Percentiles rank a stretch among this genome's conserved stretches.
Evolutionary conservation across 352 stramenopile genomes (phyloP).

Genomic region (Halophytophthora polymorphica): DNA sequence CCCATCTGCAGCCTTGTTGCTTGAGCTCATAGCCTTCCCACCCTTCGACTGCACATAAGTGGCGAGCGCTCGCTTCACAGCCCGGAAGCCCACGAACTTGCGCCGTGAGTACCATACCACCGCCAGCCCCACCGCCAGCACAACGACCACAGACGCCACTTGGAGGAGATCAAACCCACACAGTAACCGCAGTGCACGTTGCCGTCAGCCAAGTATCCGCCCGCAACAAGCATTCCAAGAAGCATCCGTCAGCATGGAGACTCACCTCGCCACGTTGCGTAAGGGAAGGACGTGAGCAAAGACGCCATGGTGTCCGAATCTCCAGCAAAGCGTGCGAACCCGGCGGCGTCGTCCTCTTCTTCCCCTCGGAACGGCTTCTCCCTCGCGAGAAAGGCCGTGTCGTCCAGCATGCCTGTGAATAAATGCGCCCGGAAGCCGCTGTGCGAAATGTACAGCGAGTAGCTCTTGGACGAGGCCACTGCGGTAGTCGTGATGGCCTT

Average conservation of each 20-base stretch:
- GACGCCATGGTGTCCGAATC: slow-evolving; percentile 21
- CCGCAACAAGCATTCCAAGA: not conserved
- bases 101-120: slow-evolving; percentile 52
- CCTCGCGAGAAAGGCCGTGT: slow-evolving; percentile 35
- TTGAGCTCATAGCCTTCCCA: slow-evolving; percentile 6
- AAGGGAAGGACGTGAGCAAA: slow-evolving; percentile 39
- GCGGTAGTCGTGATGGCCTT: slow-evolving; percentile 23
- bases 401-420: slow-evolving; percentile 42
- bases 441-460: slow-evolving; percentile 61
- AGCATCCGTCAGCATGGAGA: not conserved
- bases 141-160: slow-evolving; percentile 55
- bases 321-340: slow-evolving; percentile 32
- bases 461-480: slow-evolving; percentile 27
- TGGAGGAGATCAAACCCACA: not conserved
- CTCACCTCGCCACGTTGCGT: slow-evolving; percentile 54
- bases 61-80: slow-evolving; percentile 5
- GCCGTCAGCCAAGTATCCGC: slow-evolving; percentile 2
- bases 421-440: slow-evolving; percentile 51
- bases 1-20: slow-evolving; percentile 18
- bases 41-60: slow-evolving; percentile 7
- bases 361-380: slow-evolving; percentile 24
- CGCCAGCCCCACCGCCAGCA: slow-evolving; percentile 41
- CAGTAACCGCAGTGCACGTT: slow-evolving; percentile 2
- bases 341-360: slow-evolving; percentile 20
- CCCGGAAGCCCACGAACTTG: slow-evolving; percentile 27